Conservation (phyloP, 2,329 filamentous ascomycete genomes). For the Diaporthe amygdali region DNA sequence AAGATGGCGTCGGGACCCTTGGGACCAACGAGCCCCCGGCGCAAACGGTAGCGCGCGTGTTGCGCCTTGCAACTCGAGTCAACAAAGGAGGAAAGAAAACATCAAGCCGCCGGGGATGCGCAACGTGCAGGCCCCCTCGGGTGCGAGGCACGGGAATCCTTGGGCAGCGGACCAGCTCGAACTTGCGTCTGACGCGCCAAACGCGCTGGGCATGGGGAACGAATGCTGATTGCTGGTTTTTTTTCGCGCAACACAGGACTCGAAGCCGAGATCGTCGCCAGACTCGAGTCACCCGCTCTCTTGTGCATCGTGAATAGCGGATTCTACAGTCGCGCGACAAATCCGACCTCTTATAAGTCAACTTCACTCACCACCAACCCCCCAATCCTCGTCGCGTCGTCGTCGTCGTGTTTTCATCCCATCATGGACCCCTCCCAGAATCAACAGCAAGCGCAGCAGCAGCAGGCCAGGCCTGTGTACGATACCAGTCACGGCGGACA, state of each 20-base stretch:
- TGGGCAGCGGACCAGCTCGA: background rate
- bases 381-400: background rate
- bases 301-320: slow-evolving; percentile 16
- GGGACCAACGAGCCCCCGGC: background rate
- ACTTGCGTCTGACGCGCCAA: slow-evolving; percentile 9
- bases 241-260: slow-evolving; percentile 25
- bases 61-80: slow-evolving; percentile 21
- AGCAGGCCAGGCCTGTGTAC: slow-evolving; percentile 69
- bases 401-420: slow-evolving; percentile 17
- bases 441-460: slow-evolving; percentile 61
- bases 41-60: background rate
- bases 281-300: slow-evolving; percentile 18
- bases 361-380: background rate
- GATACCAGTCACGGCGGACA: slow-evolving; percentile 77
- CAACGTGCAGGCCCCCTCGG: background rate
- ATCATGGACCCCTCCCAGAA: slow-evolving; percentile 59
- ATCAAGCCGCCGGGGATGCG: slow-evolving; percentile 2
- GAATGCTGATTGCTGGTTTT: background rate
- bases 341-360: slow-evolving; percentile 8
- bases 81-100: slow-evolving; percentile 20
- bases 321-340: slow-evolving; percentile 1
- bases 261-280: slow-evolving; percentile 25
- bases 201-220: background rate
- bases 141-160: background rate
- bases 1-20: background rate